Percentiles rank a stretch among this genome's conserved stretches.
Evolutionary conservation across 1,139 yeast genomes (phyloP).

Genomic region (Saccharomyces hybrid): DNA sequence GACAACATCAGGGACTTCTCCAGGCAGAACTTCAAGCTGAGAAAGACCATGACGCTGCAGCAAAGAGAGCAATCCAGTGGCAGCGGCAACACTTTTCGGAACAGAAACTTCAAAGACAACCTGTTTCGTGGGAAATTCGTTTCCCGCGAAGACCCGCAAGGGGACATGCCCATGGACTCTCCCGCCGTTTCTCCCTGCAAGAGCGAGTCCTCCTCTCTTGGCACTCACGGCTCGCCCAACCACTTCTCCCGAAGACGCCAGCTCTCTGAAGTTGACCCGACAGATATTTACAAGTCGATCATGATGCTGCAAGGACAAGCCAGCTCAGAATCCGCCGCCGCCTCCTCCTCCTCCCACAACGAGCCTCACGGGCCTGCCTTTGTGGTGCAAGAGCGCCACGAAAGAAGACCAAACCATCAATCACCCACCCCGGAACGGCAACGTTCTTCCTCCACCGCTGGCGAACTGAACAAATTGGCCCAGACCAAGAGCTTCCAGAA

Average conservation of each 20-base stretch:
- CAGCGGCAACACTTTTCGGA: conserved; percentile 36
- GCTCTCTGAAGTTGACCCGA: conserved; percentile 54
- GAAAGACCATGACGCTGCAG: conserved; percentile 57
- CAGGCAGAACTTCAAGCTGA: conserved; percentile 62
- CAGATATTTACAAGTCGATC: conserved; percentile 74
- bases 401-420: not conserved
- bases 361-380: conserved; percentile 70
- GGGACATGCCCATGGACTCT: not conserved
- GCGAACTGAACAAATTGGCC: conserved; percentile 22
- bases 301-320: conserved; percentile 54
- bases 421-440: too few species aligned
- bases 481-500: conserved; percentile 41
- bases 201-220: not conserved
- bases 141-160: conserved; percentile 16
- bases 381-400: conserved; percentile 42
- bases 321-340: conserved; percentile 16
- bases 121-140: conserved; percentile 25
- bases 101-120: conserved; percentile 22
- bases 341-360: not conserved
- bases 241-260: conserved; percentile 22
- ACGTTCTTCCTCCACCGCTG: too few species aligned
- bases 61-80: conserved; percentile 33
- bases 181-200: not conserved
- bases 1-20: conserved; percentile 71
- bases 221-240: not conserved